A percentile compares a stretch with the other conserved stretches of the same genome.
Conservation (phyloP, 495 filamentous ascomycete species). For the Opeltia flavorubescens region DNA sequence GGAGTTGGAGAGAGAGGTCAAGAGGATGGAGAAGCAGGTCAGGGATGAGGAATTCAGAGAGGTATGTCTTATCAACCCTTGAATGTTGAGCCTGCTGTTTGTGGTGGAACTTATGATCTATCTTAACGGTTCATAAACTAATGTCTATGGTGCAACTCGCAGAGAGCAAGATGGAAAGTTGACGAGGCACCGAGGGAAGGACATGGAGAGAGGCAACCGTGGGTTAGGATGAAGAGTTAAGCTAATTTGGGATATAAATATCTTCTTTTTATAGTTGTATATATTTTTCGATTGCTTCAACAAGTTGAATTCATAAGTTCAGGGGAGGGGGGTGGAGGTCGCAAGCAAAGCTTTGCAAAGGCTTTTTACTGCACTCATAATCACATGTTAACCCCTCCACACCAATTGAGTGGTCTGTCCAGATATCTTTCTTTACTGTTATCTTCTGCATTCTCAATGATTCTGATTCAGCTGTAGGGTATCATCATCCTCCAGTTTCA, state of each 20-base stretch:
- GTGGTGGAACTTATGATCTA: not conserved
- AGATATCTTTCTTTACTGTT: too few species aligned
- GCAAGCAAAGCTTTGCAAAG: not conserved
- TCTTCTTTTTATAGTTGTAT: not conserved
- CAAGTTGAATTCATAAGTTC: not conserved
- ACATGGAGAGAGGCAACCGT: not conserved
- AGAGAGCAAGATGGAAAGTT: not conserved
- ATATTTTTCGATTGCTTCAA: not conserved
- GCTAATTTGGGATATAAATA: not conserved
- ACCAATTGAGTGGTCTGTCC: too few species aligned
- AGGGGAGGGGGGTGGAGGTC: not conserved
- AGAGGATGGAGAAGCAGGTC: slow-evolving; percentile 32
- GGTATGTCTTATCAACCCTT: not conserved
- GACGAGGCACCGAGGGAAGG: not conserved
- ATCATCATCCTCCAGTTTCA: too few species aligned
- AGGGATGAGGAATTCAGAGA: slow-evolving; percentile 1
- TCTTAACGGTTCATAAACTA: not conserved
- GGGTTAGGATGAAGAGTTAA: not conserved
- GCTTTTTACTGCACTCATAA: not conserved
- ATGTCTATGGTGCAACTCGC: not conserved
- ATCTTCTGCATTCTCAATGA: too few species aligned
- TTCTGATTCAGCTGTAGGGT: too few species aligned
- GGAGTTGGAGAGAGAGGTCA: slow-evolving; percentile 57
- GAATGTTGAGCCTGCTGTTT: not conserved
- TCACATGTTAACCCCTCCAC: not conserved